Conservation (phyloP, 768 basidiomycete genomes). For the Hypholoma sublateritium region DNA sequence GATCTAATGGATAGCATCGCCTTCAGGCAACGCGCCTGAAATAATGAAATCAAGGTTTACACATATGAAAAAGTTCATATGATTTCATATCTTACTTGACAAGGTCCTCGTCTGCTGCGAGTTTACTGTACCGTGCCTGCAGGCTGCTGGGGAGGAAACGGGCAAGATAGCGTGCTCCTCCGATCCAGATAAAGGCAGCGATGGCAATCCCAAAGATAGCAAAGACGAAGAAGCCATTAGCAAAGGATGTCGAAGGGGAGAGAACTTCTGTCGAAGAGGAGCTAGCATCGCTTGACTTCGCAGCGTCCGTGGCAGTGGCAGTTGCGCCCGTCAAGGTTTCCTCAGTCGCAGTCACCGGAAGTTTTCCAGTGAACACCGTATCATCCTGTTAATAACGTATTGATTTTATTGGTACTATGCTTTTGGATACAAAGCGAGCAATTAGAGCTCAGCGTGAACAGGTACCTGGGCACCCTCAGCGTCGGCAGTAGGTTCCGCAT, state of each 20-base stretch:
- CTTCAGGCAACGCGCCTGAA: slow-evolving; percentile 28
- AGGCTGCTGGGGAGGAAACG: slow-evolving; percentile 36
- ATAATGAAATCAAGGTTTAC: slow-evolving; percentile 6
- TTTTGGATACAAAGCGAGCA: slow-evolving; percentile 36
- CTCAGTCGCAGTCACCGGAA: slow-evolving; percentile 15
- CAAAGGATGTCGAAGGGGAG: slow-evolving; percentile 19
- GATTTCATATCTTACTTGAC: slow-evolving; percentile 41
- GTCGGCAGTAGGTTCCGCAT: slow-evolving; percentile 52
- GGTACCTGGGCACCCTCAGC: slow-evolving; percentile 87
- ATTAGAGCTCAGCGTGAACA: slow-evolving; percentile 90
- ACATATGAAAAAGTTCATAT: slow-evolving; percentile 7
- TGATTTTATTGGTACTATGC: slow-evolving; percentile 52
- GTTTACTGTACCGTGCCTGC: slow-evolving; percentile 42
- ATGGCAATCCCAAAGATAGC: slow-evolving; percentile 45
- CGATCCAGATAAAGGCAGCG: slow-evolving; percentile 49
- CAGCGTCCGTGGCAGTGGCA: slow-evolving; percentile 8
- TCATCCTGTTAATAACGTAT: slow-evolving; percentile 47
- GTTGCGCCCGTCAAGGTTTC: slow-evolving; percentile 13
- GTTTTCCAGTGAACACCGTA: slow-evolving; percentile 18
- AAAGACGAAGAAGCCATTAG: slow-evolving; percentile 34
- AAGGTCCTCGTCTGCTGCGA: slow-evolving; percentile 46
- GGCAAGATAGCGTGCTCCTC: slow-evolving; percentile 47
- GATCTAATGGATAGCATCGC: not conserved
- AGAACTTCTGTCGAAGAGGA: slow-evolving; percentile 9
- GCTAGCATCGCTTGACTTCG: slow-evolving; percentile 4